Evolutionary conservation across 257 asterid genomes (phyloP), one percentile per base, ranked within the genome.

Genomic region (Pogostemon cablin): DNA sequence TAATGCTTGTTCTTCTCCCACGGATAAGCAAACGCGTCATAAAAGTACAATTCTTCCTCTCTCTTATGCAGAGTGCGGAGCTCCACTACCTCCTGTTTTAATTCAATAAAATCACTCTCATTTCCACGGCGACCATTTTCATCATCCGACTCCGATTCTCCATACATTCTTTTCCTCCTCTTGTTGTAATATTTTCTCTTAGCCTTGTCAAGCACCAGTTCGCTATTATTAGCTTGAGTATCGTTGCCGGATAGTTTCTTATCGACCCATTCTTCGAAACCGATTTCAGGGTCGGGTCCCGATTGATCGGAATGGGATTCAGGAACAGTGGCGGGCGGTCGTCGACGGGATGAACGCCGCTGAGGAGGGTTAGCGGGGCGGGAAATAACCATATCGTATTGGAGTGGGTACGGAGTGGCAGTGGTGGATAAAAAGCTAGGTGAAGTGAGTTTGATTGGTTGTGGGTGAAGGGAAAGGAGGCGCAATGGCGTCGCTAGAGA

Each of bases 1-100:
- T 93, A 91, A 81, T 93, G 99, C 89, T 91, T 93, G 77, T 91
- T 82, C 49, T 93, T 89, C 82, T 93, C 99, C 99, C 99, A 93
- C 0, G 99, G 99, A 67, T 89, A 93, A 49, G 96, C 91, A 67
- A 93, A 91, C 1, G 95, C 74, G 56, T 93, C 98, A 58, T 93
- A 81, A 57, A 91, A 93, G 77, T 87, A 86, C 91, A 93, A 67
- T 59, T 93, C 98, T 40, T 93, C 96, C 79, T 93, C 98, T 48
- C 86, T 85, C 82, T 84, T 83, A 58, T 91, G 97, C 76, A 89
- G 69, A 2, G 96, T 87, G 8, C 85, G 86, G 0, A 89, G 79
- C 77, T 93, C 97, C 68, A 93, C 99, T 11, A 93, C 90, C 63
- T 93, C 95, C 72, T 89, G 97, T 86, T 89, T 91, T 58, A 93